Evolutionary conservation across 2,329 filamentous ascomycete genomes (phyloP).

Genomic region (Colletotrichum graminicola): DNA sequence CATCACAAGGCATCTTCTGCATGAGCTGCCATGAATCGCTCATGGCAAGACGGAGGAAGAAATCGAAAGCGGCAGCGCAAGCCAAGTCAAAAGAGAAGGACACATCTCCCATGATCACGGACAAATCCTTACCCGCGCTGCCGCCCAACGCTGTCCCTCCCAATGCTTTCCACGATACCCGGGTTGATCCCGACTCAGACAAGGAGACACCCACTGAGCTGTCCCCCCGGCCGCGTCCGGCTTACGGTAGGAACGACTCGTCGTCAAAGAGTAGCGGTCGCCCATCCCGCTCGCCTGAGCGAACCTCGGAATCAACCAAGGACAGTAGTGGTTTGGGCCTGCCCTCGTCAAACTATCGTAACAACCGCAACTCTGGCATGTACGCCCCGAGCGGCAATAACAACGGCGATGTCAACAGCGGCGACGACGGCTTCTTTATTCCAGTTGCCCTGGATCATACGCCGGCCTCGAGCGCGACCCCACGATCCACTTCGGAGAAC

Average conservation of each 20-base stretch:
- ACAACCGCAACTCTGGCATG: conserved; percentile 79
- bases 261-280: conserved; percentile 68
- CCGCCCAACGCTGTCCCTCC: conserved; percentile 79
- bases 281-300: conserved; percentile 67
- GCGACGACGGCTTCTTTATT: conserved; percentile 78
- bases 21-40: conserved; percentile 98
- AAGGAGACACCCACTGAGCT: conserved; percentile 75
- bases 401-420: conserved; percentile 53
- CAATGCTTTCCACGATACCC: conserved; percentile 71
- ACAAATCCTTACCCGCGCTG: conserved; percentile 93
- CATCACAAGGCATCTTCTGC: conserved; percentile 98
- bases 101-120: conserved; percentile 76
- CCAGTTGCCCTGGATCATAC: conserved; percentile 81
- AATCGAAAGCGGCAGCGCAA: conserved; percentile 76
- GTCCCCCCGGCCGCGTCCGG: conserved; percentile 70
- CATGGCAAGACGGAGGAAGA: conserved; percentile 92
- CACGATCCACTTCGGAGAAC: conserved; percentile 65
- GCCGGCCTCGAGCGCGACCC: conserved; percentile 67
- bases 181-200: conserved; percentile 69
- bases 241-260: conserved; percentile 65
- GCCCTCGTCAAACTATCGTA: conserved; percentile 82
- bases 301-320: conserved; percentile 56
- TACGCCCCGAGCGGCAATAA: conserved; percentile 61
- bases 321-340: conserved; percentile 76
- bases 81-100: conserved; percentile 74